These are phyloP conservation scores for Trifolium fragiferum DNA, from an alignment of 306 rosid species.

Conservation along the genomic window DNA sequence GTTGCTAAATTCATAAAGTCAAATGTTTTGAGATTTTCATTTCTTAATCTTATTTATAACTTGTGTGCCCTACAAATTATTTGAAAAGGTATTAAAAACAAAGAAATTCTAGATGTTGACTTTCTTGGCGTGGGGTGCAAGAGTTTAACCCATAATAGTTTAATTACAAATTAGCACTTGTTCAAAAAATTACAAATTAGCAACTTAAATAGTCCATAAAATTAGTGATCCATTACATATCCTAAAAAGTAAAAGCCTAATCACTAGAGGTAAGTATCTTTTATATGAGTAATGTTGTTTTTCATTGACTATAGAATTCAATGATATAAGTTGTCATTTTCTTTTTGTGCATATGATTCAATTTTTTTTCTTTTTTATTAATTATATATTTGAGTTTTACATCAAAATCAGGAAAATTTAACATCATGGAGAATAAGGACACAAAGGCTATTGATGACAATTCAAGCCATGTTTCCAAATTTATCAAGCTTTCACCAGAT, in stretches of 20 bases:
- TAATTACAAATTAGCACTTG: background rate
- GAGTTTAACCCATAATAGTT: slow-evolving; percentile 3
- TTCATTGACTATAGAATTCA: background rate
- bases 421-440: slow-evolving; percentile 20
- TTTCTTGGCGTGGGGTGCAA: slow-evolving; percentile 46
- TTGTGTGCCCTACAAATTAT: background rate
- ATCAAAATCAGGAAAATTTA: background rate
- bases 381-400: background rate
- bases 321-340: background rate
- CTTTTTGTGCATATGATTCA: background rate
- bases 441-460: background rate
- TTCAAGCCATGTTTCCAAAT: slow-evolving; percentile 13
- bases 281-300: background rate
- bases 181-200: background rate
- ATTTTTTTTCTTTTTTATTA: slow-evolving; percentile 16
- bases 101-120: slow-evolving; percentile 14
- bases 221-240: background rate
- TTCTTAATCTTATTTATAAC: background rate
- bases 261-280: no score
- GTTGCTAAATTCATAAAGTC: background rate
- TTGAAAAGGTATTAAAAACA: background rate
- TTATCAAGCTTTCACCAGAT: no score
- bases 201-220: background rate
- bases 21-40: background rate
- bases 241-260: background rate